Evolutionary conservation across 768 basidiomycete genomes (phyloP).

Genomic region (Pleurotus eryngii): DNA sequence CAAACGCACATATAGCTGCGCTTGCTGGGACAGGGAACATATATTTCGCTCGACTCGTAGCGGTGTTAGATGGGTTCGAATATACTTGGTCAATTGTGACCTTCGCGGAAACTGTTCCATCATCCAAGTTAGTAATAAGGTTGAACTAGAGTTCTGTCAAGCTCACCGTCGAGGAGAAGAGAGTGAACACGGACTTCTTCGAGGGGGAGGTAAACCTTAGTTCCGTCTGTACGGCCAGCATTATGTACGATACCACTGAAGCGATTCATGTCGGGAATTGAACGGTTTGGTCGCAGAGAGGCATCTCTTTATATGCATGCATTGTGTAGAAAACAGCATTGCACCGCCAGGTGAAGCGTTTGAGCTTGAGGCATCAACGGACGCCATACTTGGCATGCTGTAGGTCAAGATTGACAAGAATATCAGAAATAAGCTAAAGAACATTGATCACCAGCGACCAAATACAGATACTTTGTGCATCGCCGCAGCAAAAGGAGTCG

Average conservation of each 20-base stretch:
- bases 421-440: no score
- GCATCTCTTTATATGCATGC: no score
- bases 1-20: slow-evolving; percentile 54
- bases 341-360: no score
- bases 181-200: slow-evolving; percentile 38
- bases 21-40: slow-evolving; percentile 56
- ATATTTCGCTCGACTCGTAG: slow-evolving; percentile 48
- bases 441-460: no score
- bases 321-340: no score
- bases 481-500: no score
- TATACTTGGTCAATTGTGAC: slow-evolving; percentile 39
- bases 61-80: slow-evolving; percentile 29
- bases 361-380: no score
- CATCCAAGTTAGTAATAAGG: neutral
- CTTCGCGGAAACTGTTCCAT: slow-evolving; percentile 37
- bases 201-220: slow-evolving; percentile 32
- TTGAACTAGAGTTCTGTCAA: neutral
- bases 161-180: slow-evolving; percentile 41
- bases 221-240: slow-evolving; percentile 16
- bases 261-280: neutral
- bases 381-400: no score
- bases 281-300: no score
- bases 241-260: slow-evolving; percentile 29
- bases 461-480: no score
- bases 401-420: no score